phyloP scores from a whole-genome alignment of 148 eudicot species.

The Rhododendron henanense region DNA sequence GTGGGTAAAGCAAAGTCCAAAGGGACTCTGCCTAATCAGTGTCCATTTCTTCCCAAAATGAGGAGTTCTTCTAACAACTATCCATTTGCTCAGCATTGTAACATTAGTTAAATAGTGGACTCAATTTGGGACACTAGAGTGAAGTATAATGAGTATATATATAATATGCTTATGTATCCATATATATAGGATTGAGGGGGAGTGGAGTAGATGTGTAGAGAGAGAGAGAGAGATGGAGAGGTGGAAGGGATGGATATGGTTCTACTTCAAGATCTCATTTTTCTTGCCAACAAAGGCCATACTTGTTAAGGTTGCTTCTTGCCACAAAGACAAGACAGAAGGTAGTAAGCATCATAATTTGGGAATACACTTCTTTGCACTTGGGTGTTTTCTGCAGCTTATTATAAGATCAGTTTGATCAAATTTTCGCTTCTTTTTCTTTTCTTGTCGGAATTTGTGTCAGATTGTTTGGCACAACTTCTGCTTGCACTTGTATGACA shows the following conservation, averaged over 20 bases:
- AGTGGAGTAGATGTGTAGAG: background rate
- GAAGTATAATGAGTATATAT: background rate
- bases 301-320: conserved; percentile 23
- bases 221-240: conserved; percentile 29
- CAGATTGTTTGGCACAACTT: background rate
- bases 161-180: background rate
- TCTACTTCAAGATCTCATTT: conserved; percentile 26
- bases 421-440: background rate
- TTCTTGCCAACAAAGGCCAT: conserved; percentile 22
- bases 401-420: background rate
- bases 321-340: conserved; percentile 21
- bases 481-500: no score
- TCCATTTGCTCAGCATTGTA: conserved; percentile 10
- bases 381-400: background rate
- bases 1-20: conserved; percentile 20
- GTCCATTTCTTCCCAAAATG: conserved; percentile 14
- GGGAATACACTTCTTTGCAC: background rate
- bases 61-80: background rate
- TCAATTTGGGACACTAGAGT: background rate
- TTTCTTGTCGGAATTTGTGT: background rate
- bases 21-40: conserved; percentile 21
- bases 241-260: conserved; percentile 26
- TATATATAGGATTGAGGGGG: background rate
- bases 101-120: conserved; percentile 2
- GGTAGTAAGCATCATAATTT: conserved; percentile 9